These are phyloP conservation scores for Delonix regia DNA, from an alignment of 306 rosid species.

Conservation along the genomic window DNA sequence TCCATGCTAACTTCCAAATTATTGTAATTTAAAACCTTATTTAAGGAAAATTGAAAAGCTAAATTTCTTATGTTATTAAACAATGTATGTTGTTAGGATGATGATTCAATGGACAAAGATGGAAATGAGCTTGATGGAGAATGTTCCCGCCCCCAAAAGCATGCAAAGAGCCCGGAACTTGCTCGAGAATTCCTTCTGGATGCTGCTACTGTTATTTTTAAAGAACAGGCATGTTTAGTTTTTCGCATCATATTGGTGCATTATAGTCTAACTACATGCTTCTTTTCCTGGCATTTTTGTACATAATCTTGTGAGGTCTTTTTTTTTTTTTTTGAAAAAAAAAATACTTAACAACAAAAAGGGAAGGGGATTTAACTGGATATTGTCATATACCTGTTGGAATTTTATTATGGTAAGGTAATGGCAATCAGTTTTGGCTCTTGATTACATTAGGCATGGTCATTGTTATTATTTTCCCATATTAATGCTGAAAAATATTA, in stretches of 20 bases:
- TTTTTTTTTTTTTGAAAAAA: too few relatives aligned
- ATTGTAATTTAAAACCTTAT: background rate
- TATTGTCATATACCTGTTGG: background rate
- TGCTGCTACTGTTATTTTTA: slow-evolving; percentile 97
- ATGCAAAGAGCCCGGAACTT: slow-evolving; percentile 99
- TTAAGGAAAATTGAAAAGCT: slow-evolving; percentile 16
- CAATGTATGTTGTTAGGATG: slow-evolving; percentile 65
- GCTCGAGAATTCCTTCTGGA: slow-evolving; percentile 97
- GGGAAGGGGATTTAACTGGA: background rate
- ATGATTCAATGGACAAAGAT: slow-evolving; percentile 91
- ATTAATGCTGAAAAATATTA: background rate
- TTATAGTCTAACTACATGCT: background rate
- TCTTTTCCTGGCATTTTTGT: slow-evolving; percentile 6
- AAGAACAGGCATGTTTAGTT: slow-evolving; percentile 79
- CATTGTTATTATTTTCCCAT: background rate
- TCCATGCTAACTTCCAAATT: slow-evolving; percentile 18
- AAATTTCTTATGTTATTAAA: slow-evolving; percentile 25
- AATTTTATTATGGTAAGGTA: slow-evolving; percentile 27
- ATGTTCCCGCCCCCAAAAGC: slow-evolving; percentile 98
- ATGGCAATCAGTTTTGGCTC: background rate
- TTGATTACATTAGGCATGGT: slow-evolving; percentile 10
- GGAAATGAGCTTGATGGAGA: slow-evolving; percentile 97
- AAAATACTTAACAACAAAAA: background rate
- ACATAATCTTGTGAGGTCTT: slow-evolving; percentile 1
- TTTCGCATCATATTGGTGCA: slow-evolving; percentile 25